Evolutionary conservation across 2,329 filamentous ascomycete genomes (phyloP), one percentile per base, ranked within the genome.

Genomic region (Fusarium sulawesiense): DNA sequence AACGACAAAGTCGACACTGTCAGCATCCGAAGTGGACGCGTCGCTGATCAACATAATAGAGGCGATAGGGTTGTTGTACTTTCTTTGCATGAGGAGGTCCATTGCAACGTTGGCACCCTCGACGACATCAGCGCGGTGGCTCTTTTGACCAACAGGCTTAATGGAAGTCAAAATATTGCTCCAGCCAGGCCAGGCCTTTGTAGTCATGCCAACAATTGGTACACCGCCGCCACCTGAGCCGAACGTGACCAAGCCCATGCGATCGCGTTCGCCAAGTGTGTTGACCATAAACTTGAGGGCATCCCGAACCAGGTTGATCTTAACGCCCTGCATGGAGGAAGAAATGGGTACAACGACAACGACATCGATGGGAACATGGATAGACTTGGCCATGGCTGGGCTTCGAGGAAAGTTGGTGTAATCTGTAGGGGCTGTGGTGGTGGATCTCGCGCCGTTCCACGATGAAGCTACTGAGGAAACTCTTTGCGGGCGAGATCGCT

Each of bases 311-410:
- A 99, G 86, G 66, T 95, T 97, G 77, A 98, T 98, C 83, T 99
- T 99, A 65, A 99, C 88, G n/a, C 96, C 96, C 80, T 98, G 96
- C 95, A 98, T 99, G 0, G 96, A 98, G 2, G 95, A 97, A 0
- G 96, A 98, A 8, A 99, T 94, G 0, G 96, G 96, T 34, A 99
- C 94, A 23, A 99, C 96, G 1, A 98, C 93, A 0, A 99, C 95
- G 30, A 99, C 90, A 77, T 99, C 96, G 56, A 98, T 89, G 3
- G 96, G 95, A 18, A 98, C 93, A 77, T 99, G 96, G 49, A 95
- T 79, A 8, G 91, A 87, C 21, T 83, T 73, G 48, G 67, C 81
- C 66, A 80, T 82, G 11, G 72, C 74, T 59, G 76, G 75, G 55
- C 82, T 82, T 76, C 78, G 86, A 75, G 84, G 80, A 42, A 92